Conservation (phyloP, 345 rosid species). For the Euclidium syriacum region DNA sequence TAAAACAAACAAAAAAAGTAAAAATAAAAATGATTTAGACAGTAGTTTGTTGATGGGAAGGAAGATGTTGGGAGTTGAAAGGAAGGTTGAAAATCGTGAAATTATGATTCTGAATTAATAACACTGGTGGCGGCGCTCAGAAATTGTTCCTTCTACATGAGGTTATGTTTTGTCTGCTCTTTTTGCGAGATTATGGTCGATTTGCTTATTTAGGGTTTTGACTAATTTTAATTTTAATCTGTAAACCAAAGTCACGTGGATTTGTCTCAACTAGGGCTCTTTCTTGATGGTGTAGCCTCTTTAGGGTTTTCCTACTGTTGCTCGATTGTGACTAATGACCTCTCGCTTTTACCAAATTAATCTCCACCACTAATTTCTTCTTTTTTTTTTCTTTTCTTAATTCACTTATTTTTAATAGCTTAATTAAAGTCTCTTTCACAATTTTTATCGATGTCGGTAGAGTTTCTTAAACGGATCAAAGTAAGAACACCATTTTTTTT, state of each 20-base stretch:
- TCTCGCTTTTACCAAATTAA: slow-evolving; percentile 10
- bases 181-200: slow-evolving; percentile 35
- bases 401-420: background rate
- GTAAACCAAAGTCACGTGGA: slow-evolving; percentile 31
- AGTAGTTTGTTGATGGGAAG: slow-evolving; percentile 10
- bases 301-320: slow-evolving; percentile 15
- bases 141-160: slow-evolving; percentile 36
- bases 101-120: slow-evolving; percentile 23
- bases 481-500: no score
- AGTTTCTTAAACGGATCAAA: background rate
- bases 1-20: background rate
- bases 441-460: background rate
- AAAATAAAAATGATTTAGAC: background rate
- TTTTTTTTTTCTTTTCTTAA: background rate
- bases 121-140: slow-evolving; percentile 35
- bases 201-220: slow-evolving; percentile 30
- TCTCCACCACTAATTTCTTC: background rate
- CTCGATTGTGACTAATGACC: slow-evolving; percentile 27
- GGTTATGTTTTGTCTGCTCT: slow-evolving; percentile 35
- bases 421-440: background rate
- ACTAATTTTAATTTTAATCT: background rate
- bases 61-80: slow-evolving; percentile 18
- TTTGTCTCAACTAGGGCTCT: slow-evolving; percentile 32
- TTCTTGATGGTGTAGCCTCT: slow-evolving; percentile 30
- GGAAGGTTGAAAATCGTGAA: slow-evolving; percentile 25